Conservation (phyloP, 768 basidiomycete species). For the Lactarius trivialis region DNA sequence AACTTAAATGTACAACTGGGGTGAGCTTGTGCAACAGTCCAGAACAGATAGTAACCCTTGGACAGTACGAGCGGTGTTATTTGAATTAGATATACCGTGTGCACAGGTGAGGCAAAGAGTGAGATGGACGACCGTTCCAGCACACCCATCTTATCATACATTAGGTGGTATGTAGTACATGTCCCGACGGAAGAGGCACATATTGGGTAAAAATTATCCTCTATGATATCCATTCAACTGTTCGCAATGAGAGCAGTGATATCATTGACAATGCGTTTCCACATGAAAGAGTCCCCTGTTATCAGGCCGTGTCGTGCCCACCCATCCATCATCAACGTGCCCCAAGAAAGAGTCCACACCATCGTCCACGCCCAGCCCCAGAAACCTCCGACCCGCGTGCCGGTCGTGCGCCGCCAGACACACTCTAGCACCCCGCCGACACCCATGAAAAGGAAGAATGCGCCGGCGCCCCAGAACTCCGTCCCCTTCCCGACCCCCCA, state of each 20-base stretch:
- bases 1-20: too few relatives aligned
- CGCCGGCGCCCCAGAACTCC: constrained; percentile 38
- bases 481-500: constrained; percentile 54
- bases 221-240: too few relatives aligned
- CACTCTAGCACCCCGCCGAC: constrained; percentile 46
- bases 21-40: too few relatives aligned
- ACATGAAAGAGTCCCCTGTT: neutral
- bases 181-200: too few relatives aligned
- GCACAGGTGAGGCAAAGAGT: too few relatives aligned
- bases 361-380: constrained; percentile 50
- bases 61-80: too few relatives aligned
- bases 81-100: too few relatives aligned
- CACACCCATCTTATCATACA: too few relatives aligned
- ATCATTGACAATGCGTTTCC: neutral
- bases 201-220: too few relatives aligned
- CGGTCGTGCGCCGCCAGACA: constrained; percentile 38
- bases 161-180: too few relatives aligned
- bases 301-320: constrained; percentile 16
- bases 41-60: too few relatives aligned
- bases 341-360: constrained; percentile 44
- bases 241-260: neutral
- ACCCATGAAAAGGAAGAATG: constrained; percentile 55
- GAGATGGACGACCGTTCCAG: too few relatives aligned
- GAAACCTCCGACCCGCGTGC: constrained; percentile 41
- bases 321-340: constrained; percentile 4